Evolutionary conservation across 1,284 basidiomycete genomes (phyloP).

Genomic region (Ustilago nuda): DNA sequence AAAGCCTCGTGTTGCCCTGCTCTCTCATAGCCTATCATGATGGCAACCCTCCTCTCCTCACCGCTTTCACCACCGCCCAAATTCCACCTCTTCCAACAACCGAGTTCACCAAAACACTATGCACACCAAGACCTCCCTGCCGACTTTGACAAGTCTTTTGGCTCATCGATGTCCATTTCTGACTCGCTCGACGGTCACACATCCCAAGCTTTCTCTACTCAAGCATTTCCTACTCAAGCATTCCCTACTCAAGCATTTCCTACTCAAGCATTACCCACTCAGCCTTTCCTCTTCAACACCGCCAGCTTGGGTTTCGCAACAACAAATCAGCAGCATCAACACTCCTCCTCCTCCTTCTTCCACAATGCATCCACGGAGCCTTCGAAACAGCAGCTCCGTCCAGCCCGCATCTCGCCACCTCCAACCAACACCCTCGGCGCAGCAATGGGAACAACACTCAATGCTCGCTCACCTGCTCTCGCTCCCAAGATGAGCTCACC

Average conservation of each 20-base stretch:
- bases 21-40: conserved; percentile 10
- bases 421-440: conserved; percentile 40
- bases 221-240: conserved; percentile 14
- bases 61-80: conserved; percentile 35
- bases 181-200: conserved; percentile 57
- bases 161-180: conserved; percentile 68
- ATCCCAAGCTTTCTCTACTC: conserved; percentile 17
- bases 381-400: conserved; percentile 19
- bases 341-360: conserved; percentile 5
- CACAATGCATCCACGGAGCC: conserved; percentile 24
- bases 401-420: conserved; percentile 20
- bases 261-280: conserved; percentile 8
- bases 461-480: conserved; percentile 51
- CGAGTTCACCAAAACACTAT: conserved; percentile 49
- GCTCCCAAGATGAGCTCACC: conserved; percentile 63
- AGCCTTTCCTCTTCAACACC: conserved; percentile 22
- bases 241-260: conserved; percentile 18
- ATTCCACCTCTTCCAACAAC: conserved; percentile 53
- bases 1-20: neutral
- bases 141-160: conserved; percentile 66
- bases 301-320: conserved; percentile 26
- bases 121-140: conserved; percentile 54
- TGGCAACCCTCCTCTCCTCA: conserved; percentile 50
- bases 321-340: conserved; percentile 22
- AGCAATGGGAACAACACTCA: conserved; percentile 59